Evolutionary conservation across 2,329 filamentous ascomycete species (phyloP), one percentile per base, ranked within the genome.

Genomic region (Diaporthe sp.): DNA sequence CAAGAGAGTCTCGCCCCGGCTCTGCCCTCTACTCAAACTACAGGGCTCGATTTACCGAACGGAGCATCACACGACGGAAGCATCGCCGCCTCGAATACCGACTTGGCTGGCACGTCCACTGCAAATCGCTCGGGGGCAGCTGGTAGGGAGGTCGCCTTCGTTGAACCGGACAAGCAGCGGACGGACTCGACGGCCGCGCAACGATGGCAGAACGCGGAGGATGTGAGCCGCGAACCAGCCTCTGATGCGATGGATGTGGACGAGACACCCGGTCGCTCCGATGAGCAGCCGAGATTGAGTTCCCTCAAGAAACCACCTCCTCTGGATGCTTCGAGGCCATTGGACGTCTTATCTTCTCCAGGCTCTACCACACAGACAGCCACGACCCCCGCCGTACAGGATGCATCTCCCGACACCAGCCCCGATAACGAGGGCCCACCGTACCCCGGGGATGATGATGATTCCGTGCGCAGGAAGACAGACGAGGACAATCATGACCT

Each of bases 281-380:
- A 81, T 58, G 81, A 82, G 42, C 74, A 78, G 25, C 78, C 75
- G 12, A 59, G 76, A 67, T 79, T 82, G 72, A 75, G 83, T 55
- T 80, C 82, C 13, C 81, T 84, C 13, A 39, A 49, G 65, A 85
- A 84, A 53, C 78, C 83, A 17, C 80, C 84, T 8, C 77, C 81
- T 53, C 77, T 81, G n/a, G 85, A 88, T 72, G 73, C 78, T 34
- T 62, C 81, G 68, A 85, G 85, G 51, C 79, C 82, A 68, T 80
- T 83, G 3, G 90, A 91, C 77, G 82, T 84, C 3, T 79, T 87
- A 8, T 91, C 88, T 3, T 92, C 90, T 2, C 89, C 90, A 22
- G 87, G 86, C 3, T 96, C 94, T 8, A 95, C 93, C 44, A 89
- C 92, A 2, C 92, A 93, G 79, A 95, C 94, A 58, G 92, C 92